These are phyloP conservation scores for Serendipita sp. DNA, from an alignment of 768 basidiomycete genomes.

Conservation along the genomic window DNA sequence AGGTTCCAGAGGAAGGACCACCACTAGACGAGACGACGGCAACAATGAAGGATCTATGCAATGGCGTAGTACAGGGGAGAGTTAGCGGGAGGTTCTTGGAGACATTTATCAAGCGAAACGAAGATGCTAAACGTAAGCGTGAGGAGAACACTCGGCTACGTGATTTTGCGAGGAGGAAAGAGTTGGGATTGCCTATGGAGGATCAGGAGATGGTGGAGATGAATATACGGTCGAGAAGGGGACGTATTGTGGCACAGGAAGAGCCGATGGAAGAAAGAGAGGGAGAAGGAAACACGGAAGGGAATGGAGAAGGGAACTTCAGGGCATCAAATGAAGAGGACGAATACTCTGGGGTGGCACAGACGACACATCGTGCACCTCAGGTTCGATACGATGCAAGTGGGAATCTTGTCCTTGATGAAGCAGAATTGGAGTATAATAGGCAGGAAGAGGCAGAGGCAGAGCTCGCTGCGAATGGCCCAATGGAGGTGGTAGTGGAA, in stretches of 20 bases:
- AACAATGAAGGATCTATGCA: constrained; percentile 2
- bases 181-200: not conserved
- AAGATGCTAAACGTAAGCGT: not conserved
- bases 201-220: not conserved
- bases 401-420: constrained; percentile 75
- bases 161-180: not conserved
- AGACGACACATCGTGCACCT: not conserved
- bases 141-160: not conserved
- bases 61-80: not conserved
- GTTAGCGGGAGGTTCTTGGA: not conserved
- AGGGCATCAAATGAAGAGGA: not conserved
- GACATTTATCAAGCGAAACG: not conserved
- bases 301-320: not conserved
- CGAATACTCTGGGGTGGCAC: not conserved
- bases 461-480: constrained; percentile 37
- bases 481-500: constrained; percentile 35
- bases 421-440: constrained; percentile 68
- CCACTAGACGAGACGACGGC: not conserved
- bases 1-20: not conserved
- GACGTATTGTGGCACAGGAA: not conserved
- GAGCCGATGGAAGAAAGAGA: not conserved
- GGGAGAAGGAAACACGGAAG: not conserved
- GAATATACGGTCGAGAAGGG: not conserved
- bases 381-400: constrained; percentile 65
- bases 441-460: constrained; percentile 45